Percentiles rank a stretch among this genome's conserved stretches.
These are phyloP conservation scores for Arabidopsis suecica DNA, from an alignment of 345 rosid species.

Conservation along the genomic window DNA sequence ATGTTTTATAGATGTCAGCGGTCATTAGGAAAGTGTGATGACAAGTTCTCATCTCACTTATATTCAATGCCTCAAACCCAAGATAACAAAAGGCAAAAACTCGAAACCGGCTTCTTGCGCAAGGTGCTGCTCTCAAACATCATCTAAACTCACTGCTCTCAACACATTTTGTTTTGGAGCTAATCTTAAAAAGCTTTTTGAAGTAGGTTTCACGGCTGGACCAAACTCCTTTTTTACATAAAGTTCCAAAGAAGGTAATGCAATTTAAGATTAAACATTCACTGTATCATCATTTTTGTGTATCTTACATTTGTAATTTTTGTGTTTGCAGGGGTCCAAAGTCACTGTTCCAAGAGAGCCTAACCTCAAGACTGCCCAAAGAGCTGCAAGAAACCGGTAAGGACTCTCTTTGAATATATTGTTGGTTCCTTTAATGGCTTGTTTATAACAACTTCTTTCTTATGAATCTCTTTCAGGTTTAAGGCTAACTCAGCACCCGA, in stretches of 20 bases:
- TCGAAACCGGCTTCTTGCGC: slow-evolving; percentile 70
- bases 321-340: slow-evolving; percentile 36
- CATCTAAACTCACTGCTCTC: slow-evolving; percentile 7
- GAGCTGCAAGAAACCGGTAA: slow-evolving; percentile 38
- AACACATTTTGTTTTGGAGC: not conserved
- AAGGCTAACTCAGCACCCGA: slow-evolving; percentile 45
- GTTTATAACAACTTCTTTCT: slow-evolving; percentile 6
- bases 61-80: slow-evolving; percentile 48
- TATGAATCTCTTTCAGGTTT: slow-evolving; percentile 34
- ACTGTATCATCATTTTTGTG: slow-evolving; percentile 1
- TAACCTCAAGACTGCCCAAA: slow-evolving; percentile 44
- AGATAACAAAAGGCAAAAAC: slow-evolving; percentile 82
- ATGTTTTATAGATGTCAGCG: slow-evolving; percentile 52
- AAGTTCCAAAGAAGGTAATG: slow-evolving; percentile 48
- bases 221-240: slow-evolving; percentile 62
- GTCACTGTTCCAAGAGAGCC: slow-evolving; percentile 45
- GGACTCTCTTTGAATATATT: not conserved
- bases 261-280: slow-evolving; percentile 4
- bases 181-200: slow-evolving; percentile 14
- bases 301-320: not conserved
- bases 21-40: slow-evolving; percentile 42
- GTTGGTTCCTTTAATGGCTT: not conserved
- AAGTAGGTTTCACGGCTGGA: slow-evolving; percentile 67
- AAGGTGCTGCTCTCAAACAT: slow-evolving; percentile 52
- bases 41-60: slow-evolving; percentile 45